Base-by-base conservation (phyloP, 352 stramenopile species). In the Phytophthora citrophthora region DNA sequence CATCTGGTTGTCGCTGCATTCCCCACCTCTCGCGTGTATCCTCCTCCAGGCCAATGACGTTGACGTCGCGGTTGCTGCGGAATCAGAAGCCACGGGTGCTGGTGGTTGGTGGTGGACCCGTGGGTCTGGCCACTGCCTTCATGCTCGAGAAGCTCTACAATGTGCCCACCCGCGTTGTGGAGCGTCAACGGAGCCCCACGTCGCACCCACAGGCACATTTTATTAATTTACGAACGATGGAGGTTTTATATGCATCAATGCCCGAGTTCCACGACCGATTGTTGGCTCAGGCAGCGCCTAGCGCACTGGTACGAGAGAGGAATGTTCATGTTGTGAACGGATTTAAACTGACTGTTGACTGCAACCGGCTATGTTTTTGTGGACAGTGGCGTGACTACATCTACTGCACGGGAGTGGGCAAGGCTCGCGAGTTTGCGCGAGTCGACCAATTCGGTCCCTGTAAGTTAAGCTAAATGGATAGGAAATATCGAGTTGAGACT, bases 131-230 rank as follows among this genome's bases (percentile, higher is more conserved):
- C 27, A 84, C 86, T 38, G 83, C 70, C 45, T 90, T 80, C 45
- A 59, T 95, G 61, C 74, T 94, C 5, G 72, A 95, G 54, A 77
- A 82, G 34, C 64, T 94, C 20, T 95, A 86, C 55, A 72, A 80
- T 39, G 71, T 95, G 11, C 79, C 73, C 10, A 84, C 83, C 5
- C 85, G 86, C 48, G 77, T 95, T 16, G 63, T 95, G n/a, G 87
- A 95, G 72, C 82, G 85, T 20, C 83, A 95, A 48, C 60, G 64
- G 34, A 72, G 77, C 58, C 82, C 83, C 15, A 95, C 87, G 48
- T 83, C 70, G 18, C 95, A 98, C 70, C 95, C 95, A 7, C 94
- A 98, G 71, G 95, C 95, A 50, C 95, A 98, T 69, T 98, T 98
- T 75, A 83, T 98, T 31, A 98, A 98, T 64, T 77, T 97, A 6